Conservation (phyloP, 108 stramenopile genomes). For the Cyclotella cryptica region DNA sequence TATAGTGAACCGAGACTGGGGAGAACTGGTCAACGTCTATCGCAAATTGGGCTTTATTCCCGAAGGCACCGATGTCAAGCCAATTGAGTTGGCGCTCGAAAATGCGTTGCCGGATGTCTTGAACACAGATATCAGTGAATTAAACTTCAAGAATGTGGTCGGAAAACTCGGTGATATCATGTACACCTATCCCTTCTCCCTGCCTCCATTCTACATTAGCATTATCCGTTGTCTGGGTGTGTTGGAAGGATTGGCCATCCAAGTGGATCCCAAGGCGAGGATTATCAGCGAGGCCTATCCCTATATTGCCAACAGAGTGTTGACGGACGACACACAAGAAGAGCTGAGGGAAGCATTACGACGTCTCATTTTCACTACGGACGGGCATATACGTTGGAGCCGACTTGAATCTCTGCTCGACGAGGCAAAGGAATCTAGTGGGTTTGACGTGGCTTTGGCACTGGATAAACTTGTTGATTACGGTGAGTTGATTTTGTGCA, state of each 20-base stretch:
- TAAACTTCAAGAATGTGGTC: conserved; percentile 97
- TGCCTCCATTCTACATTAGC: conserved; percentile 97
- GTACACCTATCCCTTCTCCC: conserved; percentile 95
- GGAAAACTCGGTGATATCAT: conserved; percentile 96
- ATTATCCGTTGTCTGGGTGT: conserved; percentile 98
- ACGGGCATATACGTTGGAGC: conserved; percentile 88
- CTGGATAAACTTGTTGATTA: conserved; percentile 87
- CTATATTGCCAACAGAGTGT: conserved; percentile 93
- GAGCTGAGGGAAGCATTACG: conserved; percentile 86
- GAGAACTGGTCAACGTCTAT: conserved; percentile 86
- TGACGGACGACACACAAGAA: conserved; percentile 88
- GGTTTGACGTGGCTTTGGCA: conserved; percentile 87
- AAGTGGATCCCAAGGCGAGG: conserved; percentile 89
- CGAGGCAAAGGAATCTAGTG: conserved; percentile 78
- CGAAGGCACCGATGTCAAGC: conserved; percentile 78
- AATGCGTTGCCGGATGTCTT: conserved; percentile 93
- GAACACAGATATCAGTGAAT: conserved; percentile 90
- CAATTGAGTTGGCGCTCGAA: conserved; percentile 91
- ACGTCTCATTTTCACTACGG: conserved; percentile 80
- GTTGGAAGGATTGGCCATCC: conserved; percentile 95
- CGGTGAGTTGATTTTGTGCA: not conserved
- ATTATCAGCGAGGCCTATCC: conserved; percentile 95
- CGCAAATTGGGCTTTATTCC: conserved; percentile 94
- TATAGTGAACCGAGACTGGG: conserved; percentile 97
- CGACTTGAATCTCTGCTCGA: conserved; percentile 90